Evolutionary conservation across 352 stramenopile species (phyloP).

Genomic region (Pythium rishiriense): DNA sequence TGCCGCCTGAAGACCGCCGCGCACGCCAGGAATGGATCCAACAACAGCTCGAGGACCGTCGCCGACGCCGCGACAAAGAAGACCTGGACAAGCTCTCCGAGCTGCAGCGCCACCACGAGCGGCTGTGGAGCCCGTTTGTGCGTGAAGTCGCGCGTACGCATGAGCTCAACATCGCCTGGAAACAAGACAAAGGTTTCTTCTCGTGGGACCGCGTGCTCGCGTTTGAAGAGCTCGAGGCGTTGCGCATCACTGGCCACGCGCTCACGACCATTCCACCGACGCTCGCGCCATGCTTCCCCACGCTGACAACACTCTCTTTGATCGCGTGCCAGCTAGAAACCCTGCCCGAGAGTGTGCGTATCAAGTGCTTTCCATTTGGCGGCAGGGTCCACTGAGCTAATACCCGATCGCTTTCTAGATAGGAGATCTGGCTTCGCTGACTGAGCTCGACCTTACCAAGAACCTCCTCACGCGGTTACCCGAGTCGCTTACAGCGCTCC

Average conservation of each 20-base stretch:
- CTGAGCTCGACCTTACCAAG: constrained; percentile 61
- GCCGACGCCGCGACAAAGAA: constrained; percentile 41
- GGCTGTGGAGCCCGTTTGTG: constrained; percentile 53
- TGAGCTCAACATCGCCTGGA: constrained; percentile 75
- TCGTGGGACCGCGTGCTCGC: constrained; percentile 45
- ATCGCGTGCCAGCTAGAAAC: constrained; percentile 47
- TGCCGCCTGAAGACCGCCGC: constrained; percentile 4
- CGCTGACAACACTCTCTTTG: constrained; percentile 49
- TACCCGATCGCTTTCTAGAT: too few species aligned
- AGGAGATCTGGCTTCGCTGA: constrained; percentile 36
- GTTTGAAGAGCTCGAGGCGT: constrained; percentile 43
- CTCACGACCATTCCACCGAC: constrained; percentile 35
- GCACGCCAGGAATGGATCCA: constrained; percentile 50
- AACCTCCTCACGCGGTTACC: constrained; percentile 51
- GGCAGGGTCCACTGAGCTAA: too few species aligned
- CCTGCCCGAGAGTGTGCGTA: constrained; percentile 51
- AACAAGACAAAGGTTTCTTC: constrained; percentile 54
- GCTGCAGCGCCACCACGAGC: constrained; percentile 34
- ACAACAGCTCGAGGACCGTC: constrained; percentile 44
- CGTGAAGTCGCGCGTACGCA: constrained; percentile 35
- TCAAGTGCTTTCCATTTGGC: too few species aligned
- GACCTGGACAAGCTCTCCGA: constrained; percentile 31
- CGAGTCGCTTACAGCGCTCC: constrained; percentile 45
- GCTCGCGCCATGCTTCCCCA: constrained; percentile 31
- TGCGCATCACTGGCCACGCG: constrained; percentile 54